Evolutionary conservation across 257 asterid genomes (phyloP).

Genomic region (Linaria vulgaris): DNA sequence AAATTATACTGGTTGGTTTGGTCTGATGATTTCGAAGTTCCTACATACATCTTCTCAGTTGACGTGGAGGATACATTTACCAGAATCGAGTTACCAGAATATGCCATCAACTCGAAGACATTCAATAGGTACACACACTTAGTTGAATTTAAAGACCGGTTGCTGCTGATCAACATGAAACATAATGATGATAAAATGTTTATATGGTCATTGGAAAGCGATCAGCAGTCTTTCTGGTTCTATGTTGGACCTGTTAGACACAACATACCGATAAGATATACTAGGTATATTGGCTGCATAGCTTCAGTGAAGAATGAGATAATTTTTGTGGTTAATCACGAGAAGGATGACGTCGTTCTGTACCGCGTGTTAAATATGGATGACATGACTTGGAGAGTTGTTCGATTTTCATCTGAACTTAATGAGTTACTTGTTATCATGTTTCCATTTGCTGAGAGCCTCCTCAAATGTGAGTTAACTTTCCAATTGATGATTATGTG

Average conservation of each 20-base stretch:
- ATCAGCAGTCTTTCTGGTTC: too few species aligned
- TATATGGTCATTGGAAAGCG: too few species aligned
- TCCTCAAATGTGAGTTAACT: too few species aligned
- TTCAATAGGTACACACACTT: conserved; percentile 24
- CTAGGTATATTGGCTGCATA: conserved; percentile 25
- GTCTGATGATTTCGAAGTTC: conserved; percentile 18
- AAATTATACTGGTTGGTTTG: conserved; percentile 30
- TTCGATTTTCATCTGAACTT: too few species aligned
- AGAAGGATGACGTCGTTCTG: too few species aligned
- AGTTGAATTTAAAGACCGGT: conserved; percentile 31
- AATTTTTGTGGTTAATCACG: conserved; percentile 19
- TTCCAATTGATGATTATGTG: too few species aligned
- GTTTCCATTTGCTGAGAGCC: too few species aligned
- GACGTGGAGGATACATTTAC: conserved; percentile 29
- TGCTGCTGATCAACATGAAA: conserved; percentile 24
- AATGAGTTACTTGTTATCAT: too few species aligned
- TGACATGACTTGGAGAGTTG: too few species aligned
- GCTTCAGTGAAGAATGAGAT: conserved; percentile 23
- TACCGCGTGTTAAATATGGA: too few species aligned
- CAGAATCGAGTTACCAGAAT: conserved; percentile 11
- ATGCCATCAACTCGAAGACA: not conserved
- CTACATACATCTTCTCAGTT: conserved; percentile 25
- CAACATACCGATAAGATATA: not conserved
- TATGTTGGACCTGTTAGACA: too few species aligned
- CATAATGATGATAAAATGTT: too few species aligned